Base-by-base conservation (phyloP, 129 eudicot species). In the Pittosporum tobira region DNA sequence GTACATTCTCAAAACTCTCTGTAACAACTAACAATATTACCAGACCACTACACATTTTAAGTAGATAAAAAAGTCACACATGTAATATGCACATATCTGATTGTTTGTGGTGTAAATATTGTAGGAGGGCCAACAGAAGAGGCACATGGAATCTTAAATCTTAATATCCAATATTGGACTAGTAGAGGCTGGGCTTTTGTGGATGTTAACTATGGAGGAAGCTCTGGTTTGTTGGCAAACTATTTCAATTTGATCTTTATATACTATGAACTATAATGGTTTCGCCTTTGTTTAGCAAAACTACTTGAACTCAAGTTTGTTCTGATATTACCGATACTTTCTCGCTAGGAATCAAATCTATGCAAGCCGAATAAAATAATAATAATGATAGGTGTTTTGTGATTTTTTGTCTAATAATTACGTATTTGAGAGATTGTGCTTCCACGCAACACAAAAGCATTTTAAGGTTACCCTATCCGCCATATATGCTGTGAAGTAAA, bases 111-210 rank as follows among this genome's bases (percentile, higher is more conserved):
- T 45, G 25, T 21, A 34, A 28, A n/a, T 12, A 52, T 57, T 45
- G 57, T 61, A 77, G 82, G 82, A 24, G 78, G 82, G 45, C 77
- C 82, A 5, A 77, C 82, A 48, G 77, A 71, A 12, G 82, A 72
- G 67, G 82, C 82, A 8, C 77, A 54, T 56, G 82, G 82, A 67
- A 57, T 52, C 60, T 53, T 77, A 19, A 71, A 71, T 77, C 78
- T 72, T 19, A 77, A 56, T 67, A 71, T 77, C 60, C 82, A 77
- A 42, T 77, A 71, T 72, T 77, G 71, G 77, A 77, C 82, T 28
- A 77, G 82, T 63, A 67, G 78, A 44, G 82, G 82, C 37, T 77
- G 78, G 82, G 82, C 75, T 43, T 77, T 71, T 67, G 82, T 77
- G 8, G 78, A 77, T 63, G 77, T 77, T 21, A 77, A 77, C 68